Conservation (phyloP, 2,329 filamentous ascomycete species). For the Penicillium sp. region DNA sequence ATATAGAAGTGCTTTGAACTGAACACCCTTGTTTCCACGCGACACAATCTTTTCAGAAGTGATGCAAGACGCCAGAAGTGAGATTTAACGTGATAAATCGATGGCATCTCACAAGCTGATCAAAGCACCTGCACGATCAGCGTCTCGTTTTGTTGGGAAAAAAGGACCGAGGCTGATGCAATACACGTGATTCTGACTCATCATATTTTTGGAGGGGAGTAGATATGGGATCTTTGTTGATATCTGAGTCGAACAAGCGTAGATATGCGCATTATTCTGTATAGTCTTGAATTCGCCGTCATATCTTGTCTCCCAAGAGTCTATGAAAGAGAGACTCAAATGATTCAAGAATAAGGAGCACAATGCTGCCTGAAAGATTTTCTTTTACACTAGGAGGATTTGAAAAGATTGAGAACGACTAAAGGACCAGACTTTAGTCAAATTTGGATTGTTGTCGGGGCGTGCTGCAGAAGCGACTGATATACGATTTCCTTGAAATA, state of each 20-base stretch:
- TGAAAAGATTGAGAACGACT: too few relatives aligned
- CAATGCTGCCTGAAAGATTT: too few relatives aligned
- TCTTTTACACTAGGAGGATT: too few relatives aligned
- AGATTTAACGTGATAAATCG: background rate
- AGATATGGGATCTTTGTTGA: background rate
- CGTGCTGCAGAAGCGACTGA: too few relatives aligned
- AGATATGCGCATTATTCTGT: background rate
- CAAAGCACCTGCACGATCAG: slow-evolving; percentile 2
- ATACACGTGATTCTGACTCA: slow-evolving; percentile 13
- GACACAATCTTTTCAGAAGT: background rate
- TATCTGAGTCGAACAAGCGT: background rate
- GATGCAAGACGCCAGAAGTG: background rate
- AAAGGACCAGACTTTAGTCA: too few relatives aligned
- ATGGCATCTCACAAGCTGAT: slow-evolving; percentile 4
- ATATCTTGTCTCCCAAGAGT: too few relatives aligned
- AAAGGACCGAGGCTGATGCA: slow-evolving; percentile 7
- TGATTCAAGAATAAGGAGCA: too few relatives aligned
- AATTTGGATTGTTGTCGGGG: too few relatives aligned
- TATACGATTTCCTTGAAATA: too few relatives aligned
- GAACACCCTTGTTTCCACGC: background rate
- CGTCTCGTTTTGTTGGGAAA: slow-evolving; percentile 9
- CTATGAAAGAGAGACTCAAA: too few relatives aligned
- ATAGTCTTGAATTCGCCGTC: too few relatives aligned
- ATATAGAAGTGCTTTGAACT: background rate
- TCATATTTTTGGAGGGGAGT: background rate